These are phyloP conservation scores for Venturiaceae sp. DNA, from an alignment of 2,329 filamentous ascomycete species.

Conservation along the genomic window DNA sequence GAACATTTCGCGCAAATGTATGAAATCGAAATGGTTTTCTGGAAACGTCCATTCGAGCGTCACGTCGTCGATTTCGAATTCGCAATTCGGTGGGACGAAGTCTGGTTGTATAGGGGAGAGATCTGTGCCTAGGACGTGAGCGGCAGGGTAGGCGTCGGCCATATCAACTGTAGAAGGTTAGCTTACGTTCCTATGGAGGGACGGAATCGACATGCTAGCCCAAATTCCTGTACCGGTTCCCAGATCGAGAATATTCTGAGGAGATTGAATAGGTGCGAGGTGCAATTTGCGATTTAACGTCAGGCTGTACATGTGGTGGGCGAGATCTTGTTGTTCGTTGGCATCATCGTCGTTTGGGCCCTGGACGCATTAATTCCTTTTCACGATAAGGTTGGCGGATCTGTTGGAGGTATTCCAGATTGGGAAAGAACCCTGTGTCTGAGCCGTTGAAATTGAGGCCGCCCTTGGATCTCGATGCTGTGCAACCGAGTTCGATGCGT, in stretches of 20 bases:
- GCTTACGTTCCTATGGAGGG: no score
- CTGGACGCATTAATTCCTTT: slow-evolving; percentile 7
- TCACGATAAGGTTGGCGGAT: background rate
- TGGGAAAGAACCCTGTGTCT: background rate
- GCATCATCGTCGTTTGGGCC: slow-evolving; percentile 34
- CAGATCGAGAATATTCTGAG: slow-evolving; percentile 30
- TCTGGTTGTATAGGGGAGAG: slow-evolving; percentile 40
- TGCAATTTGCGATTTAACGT: slow-evolving; percentile 14
- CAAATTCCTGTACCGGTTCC: slow-evolving; percentile 40
- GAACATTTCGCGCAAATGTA: slow-evolving; percentile 36
- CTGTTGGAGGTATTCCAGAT: background rate
- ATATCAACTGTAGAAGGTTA: slow-evolving; percentile 7
- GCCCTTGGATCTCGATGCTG: background rate
- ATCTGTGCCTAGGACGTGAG: slow-evolving; percentile 36
- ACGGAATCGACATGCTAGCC: no score
- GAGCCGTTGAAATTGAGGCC: background rate
- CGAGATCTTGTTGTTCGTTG: slow-evolving; percentile 34
- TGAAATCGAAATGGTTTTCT: slow-evolving; percentile 29
- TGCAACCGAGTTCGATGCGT: background rate
- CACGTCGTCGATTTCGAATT: slow-evolving; percentile 38
- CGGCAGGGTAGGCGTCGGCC: slow-evolving; percentile 20
- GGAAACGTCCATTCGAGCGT: slow-evolving; percentile 30
- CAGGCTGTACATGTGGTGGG: slow-evolving; percentile 30
- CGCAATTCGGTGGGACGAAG: slow-evolving; percentile 36
- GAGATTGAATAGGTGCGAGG: slow-evolving; percentile 8